Base-by-base conservation (phyloP, 306 rosid species). In the Canavalia gladiata region DNA sequence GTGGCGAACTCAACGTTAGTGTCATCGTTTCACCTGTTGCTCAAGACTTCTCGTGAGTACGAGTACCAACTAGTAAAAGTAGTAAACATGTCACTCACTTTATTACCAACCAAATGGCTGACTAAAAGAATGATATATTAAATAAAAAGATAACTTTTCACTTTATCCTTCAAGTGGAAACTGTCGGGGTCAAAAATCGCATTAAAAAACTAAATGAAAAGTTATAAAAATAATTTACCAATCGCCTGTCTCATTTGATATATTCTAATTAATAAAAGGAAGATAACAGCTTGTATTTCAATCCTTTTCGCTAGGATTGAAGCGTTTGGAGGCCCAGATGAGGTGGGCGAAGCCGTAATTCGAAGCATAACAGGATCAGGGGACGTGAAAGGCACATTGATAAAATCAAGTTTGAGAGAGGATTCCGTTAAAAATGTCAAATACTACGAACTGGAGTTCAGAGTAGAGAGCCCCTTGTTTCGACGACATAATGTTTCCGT, bases 1-100 rank as follows among this genome's bases (percentile, higher is more conserved):
- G 72, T 35, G 98, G 98, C 34, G 99, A 94, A 87, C 91, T 94
- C 91, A 96, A 94, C 57, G 97, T 94, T 50, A 90, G 99, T 30
- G 91, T 94, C 82, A 92, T 96, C 63, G 97, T 90, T 35, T 94
- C 98, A 0, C 83, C 89, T 0, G 97, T 94, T 83, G 72, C 98
- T 57, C 90, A 47, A 83, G 94, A 92, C 56, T 96, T 96, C 89
- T 87, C 89, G 99, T 93, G 80, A 89, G 92, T 77, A 56, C 62
- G 3, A 46, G 7, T 34, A 7, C 1, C 55, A 8, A 74, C 3
- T 29, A 43, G 13, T 68, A 54, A 55, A 5, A 67, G 58, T 58
- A 13, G 49, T 51, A 46, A 3, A 13, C 5, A 42, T 8, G 45
- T 37, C 58, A 59, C 52, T 52, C 8, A 31, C 54, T 76, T 76